Conservation (phyloP, 345 rosid species). For the Camelina sativa region DNA sequence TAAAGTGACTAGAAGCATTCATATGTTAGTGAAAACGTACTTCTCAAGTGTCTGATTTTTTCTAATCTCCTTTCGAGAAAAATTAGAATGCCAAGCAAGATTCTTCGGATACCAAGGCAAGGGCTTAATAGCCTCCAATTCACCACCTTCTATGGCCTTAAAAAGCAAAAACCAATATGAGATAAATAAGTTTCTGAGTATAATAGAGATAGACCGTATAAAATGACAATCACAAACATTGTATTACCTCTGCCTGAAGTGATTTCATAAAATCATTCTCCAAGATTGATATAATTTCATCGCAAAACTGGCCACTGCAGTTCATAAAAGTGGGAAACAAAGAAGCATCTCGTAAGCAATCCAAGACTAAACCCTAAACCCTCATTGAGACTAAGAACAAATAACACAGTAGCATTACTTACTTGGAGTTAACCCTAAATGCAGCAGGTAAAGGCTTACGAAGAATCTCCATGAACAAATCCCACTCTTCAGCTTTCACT, state of each 20-base stretch:
- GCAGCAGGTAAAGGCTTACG: slow-evolving; percentile 86
- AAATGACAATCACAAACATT: slow-evolving; percentile 20
- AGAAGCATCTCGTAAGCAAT: background rate
- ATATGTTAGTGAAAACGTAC: slow-evolving; percentile 44
- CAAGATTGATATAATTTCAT: slow-evolving; percentile 67
- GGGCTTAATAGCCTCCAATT: slow-evolving; percentile 77
- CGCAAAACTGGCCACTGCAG: slow-evolving; percentile 82
- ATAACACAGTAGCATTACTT: slow-evolving; percentile 37
- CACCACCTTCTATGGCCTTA: slow-evolving; percentile 77
- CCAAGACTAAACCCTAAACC: slow-evolving; percentile 10
- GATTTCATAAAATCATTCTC: slow-evolving; percentile 81
- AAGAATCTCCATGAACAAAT: slow-evolving; percentile 66
- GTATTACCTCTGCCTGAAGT: slow-evolving; percentile 66
- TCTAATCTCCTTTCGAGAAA: slow-evolving; percentile 91
- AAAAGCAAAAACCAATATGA: background rate
- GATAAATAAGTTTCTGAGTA: background rate
- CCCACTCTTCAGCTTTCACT: slow-evolving; percentile 81
- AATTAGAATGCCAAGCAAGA: slow-evolving; percentile 93
- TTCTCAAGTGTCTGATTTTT: slow-evolving; percentile 91
- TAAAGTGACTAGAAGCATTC: background rate
- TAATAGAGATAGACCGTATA: background rate
- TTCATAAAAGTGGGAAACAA: slow-evolving; percentile 6
- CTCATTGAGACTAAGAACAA: slow-evolving; percentile 3
- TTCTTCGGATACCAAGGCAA: slow-evolving; percentile 91
- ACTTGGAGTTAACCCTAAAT: slow-evolving; percentile 90